Conservation (phyloP, 441 rosid genomes). For the Bocquillonia castaneifolia region DNA sequence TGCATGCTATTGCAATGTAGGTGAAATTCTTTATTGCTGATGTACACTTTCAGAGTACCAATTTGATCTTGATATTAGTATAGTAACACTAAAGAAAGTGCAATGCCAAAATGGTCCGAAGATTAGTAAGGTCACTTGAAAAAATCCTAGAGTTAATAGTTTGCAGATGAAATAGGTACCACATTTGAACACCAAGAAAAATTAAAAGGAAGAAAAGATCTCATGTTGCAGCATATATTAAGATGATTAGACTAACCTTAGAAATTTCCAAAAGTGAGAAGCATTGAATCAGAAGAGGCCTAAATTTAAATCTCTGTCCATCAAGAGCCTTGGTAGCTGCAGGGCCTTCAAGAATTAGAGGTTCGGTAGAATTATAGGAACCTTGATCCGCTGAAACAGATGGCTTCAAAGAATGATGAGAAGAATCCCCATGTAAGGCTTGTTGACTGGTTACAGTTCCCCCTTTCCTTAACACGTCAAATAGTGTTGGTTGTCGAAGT, state of each 20-base stretch:
- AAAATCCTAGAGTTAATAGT: background rate
- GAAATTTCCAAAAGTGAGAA: constrained; percentile 56
- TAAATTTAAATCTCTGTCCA: constrained; percentile 68
- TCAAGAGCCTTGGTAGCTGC: constrained; percentile 48
- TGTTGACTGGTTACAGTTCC: constrained; percentile 49
- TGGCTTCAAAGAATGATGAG: constrained; percentile 31
- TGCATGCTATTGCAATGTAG: background rate
- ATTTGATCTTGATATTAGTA: background rate
- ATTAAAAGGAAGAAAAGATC: background rate
- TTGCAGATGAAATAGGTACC: background rate
- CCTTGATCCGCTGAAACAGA: constrained; percentile 32
- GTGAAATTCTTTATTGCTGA: background rate
- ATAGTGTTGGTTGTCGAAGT: constrained; percentile 54
- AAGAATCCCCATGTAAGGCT: constrained; percentile 38
- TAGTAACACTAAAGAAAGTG: background rate
- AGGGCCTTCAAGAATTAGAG: constrained; percentile 49
- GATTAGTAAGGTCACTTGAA: background rate
- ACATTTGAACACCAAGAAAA: background rate
- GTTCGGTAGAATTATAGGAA: constrained; percentile 34
- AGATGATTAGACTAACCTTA: constrained; percentile 35
- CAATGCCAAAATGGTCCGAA: background rate
- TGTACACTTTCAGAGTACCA: background rate
- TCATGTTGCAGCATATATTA: background rate
- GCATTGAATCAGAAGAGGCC: constrained; percentile 65
- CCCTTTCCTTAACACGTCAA: constrained; percentile 52